Conservation (phyloP, 495 filamentous ascomycete species). For the Aspergillus kassunensis region DNA sequence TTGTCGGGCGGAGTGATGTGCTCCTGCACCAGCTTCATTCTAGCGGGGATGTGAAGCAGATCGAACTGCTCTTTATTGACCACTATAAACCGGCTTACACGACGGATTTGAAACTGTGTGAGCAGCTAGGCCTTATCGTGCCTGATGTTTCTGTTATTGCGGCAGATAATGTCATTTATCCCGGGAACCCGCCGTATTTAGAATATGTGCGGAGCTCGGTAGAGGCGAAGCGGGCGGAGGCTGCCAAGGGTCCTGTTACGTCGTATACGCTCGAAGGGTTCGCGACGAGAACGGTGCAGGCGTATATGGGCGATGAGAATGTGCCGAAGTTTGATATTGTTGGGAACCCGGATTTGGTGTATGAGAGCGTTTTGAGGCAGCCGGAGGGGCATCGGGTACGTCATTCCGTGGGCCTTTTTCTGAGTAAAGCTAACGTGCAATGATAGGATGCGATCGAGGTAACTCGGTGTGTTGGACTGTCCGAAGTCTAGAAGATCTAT, state of each 20-base stretch:
- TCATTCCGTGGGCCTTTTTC: not conserved
- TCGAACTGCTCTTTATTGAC: slow-evolving; percentile 71
- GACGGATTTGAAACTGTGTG: slow-evolving; percentile 67
- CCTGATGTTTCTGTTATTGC: slow-evolving; percentile 55
- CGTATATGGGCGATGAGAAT: slow-evolving; percentile 33
- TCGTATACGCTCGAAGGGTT: slow-evolving; percentile 30
- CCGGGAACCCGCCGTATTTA: slow-evolving; percentile 72
- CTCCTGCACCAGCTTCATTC: slow-evolving; percentile 53
- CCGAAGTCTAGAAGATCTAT: not conserved
- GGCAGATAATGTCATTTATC: slow-evolving; percentile 71
- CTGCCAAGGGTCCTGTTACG: slow-evolving; percentile 27
- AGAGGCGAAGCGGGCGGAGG: slow-evolving; percentile 32
- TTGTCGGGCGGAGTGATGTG: slow-evolving; percentile 60
- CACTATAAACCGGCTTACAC: slow-evolving; percentile 71
- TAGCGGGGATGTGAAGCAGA: slow-evolving; percentile 47
- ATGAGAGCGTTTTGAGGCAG: slow-evolving; percentile 60
- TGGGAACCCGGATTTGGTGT: slow-evolving; percentile 68
- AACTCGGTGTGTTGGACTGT: slow-evolving; percentile 53
- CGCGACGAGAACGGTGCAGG: slow-evolving; percentile 23
- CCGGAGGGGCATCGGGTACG: slow-evolving; percentile 47
- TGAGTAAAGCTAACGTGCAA: not conserved
- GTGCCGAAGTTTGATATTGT: slow-evolving; percentile 41
- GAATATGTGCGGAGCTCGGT: slow-evolving; percentile 37
- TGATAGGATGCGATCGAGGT: slow-evolving; percentile 69
- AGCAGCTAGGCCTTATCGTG: slow-evolving; percentile 59